Evolutionary conservation across 345 rosid genomes (phyloP).

Genomic region (Aegle marmelos): DNA sequence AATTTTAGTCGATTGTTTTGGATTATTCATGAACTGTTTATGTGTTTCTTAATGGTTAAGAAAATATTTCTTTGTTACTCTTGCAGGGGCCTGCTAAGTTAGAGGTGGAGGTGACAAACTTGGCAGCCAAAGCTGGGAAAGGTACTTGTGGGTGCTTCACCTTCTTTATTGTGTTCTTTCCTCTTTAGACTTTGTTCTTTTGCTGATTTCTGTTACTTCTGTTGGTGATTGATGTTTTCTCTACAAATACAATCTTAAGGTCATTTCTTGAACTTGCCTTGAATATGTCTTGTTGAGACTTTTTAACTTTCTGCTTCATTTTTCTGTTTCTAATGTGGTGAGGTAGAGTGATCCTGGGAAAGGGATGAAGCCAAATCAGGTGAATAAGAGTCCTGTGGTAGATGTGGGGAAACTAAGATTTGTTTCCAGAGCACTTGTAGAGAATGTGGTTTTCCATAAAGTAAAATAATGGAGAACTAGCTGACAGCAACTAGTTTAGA

Average conservation of each 20-base stretch:
- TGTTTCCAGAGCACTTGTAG: neutral
- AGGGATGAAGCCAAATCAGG: neutral
- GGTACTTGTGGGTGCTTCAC: conserved; percentile 40
- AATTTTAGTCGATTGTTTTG: neutral
- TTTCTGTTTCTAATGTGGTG: neutral
- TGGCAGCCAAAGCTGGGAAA: conserved; percentile 99
- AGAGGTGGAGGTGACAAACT: conserved; percentile 98
- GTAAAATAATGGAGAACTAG: neutral
- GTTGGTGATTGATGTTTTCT: conserved; percentile 1
- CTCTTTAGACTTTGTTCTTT: neutral
- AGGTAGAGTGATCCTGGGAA: neutral
- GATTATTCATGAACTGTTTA: neutral
- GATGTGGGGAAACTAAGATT: neutral
- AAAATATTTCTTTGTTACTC: conserved; percentile 14
- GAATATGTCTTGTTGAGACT: neutral
- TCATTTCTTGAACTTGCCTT: neutral
- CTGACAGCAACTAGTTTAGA: neutral
- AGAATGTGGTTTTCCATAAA: neutral
- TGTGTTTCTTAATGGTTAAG: neutral
- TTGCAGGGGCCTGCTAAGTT: conserved; percentile 75
- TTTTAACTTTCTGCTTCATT: neutral
- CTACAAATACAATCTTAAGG: neutral
- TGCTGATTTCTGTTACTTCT: neutral
- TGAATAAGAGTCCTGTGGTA: neutral
- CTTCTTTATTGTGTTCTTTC: neutral